Evolutionary conservation across 345 rosid genomes (phyloP).

Genomic region (Laguncularia racemosa): DNA sequence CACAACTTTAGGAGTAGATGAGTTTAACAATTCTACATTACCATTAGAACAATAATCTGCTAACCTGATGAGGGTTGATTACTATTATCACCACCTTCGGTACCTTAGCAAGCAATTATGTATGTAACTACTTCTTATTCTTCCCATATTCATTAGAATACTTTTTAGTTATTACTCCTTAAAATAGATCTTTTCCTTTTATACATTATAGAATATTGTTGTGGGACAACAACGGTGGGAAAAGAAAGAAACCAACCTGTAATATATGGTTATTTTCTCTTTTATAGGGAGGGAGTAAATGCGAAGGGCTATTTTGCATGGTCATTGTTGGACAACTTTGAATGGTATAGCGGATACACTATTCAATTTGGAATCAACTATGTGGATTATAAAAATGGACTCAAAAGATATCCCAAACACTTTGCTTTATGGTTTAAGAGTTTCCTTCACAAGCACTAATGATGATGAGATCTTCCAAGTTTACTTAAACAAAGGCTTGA

Average conservation of each 20-base stretch:
- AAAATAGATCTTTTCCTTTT: too few species aligned
- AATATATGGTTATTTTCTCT: background rate
- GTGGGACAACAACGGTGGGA: too few species aligned
- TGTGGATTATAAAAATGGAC: conserved; percentile 30
- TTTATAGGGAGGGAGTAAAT: conserved; percentile 17
- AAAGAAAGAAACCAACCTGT: too few species aligned
- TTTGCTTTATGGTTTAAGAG: conserved; percentile 24
- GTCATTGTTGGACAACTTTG: conserved; percentile 55
- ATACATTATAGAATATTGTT: too few species aligned
- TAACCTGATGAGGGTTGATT: conserved; percentile 22
- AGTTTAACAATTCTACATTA: conserved; percentile 14
- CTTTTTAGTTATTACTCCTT: too few species aligned
- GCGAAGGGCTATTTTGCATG: conserved; percentile 45
- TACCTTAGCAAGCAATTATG: conserved; percentile 18
- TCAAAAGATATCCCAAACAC: conserved; percentile 31
- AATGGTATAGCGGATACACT: conserved; percentile 36
- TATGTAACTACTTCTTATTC: conserved; percentile 6
- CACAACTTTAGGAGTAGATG: conserved; percentile 14
- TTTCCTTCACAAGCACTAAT: conserved; percentile 23
- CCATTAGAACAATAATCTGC: conserved; percentile 17
- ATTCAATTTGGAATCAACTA: conserved; percentile 36
- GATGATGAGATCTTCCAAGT: background rate
- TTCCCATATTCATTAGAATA: too few species aligned
- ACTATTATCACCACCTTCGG: conserved; percentile 17
- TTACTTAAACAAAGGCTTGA: too few species aligned